A percentile compares a stretch with the other conserved stretches of the same genome.
These are phyloP conservation scores for Protea cynaroides DNA, from an alignment of 164 flowering plant species.

Conservation along the genomic window DNA sequence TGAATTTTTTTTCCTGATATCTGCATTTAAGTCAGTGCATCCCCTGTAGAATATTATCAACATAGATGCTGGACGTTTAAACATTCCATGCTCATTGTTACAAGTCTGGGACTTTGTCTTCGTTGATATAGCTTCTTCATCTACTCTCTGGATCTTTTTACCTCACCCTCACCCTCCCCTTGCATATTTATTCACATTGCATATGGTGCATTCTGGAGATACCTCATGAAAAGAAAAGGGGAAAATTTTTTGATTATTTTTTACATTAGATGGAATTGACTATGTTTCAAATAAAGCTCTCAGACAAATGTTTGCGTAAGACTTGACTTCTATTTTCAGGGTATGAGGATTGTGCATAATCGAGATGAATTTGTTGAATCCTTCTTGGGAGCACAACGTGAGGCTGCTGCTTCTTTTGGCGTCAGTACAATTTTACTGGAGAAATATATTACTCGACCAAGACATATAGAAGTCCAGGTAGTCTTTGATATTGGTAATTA, in stretches of 20 bases:
- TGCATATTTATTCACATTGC: not conserved
- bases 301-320: not conserved
- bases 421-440: slow-evolving; percentile 75
- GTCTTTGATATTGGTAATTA: not conserved
- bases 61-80: not conserved
- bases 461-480: slow-evolving; percentile 99
- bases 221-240: not conserved
- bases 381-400: slow-evolving; percentile 91
- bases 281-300: not conserved
- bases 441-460: slow-evolving; percentile 89
- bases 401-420: slow-evolving; percentile 98
- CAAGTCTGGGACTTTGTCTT: not conserved
- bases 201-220: not conserved
- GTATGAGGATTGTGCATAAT: slow-evolving; percentile 89
- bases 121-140: not conserved
- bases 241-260: not conserved
- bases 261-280: not conserved
- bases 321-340: slow-evolving; percentile 37
- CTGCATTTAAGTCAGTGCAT: not conserved
- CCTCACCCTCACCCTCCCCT: no score
- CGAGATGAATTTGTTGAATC: slow-evolving; percentile 77
- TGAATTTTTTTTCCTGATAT: not conserved
- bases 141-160: no score
- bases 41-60: not conserved
- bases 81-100: not conserved